phyloP scores from a whole-genome alignment of 2,329 filamentous ascomycete species.

The Tolypocladium album region DNA sequence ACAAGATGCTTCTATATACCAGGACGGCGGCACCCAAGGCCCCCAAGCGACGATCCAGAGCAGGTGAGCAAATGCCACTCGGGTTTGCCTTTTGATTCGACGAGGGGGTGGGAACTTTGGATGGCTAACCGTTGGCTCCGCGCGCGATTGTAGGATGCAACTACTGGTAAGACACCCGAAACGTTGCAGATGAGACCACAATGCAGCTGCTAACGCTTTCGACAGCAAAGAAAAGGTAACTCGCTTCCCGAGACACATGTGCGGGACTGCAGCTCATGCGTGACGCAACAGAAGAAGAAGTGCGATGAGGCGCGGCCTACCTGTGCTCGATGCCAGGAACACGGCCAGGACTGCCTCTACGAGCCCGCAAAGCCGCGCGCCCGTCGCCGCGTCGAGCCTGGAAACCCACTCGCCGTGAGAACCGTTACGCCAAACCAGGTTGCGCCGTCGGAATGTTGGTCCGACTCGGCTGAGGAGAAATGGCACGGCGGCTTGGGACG shows the following conservation, averaged over 20 bases:
- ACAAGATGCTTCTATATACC: constrained; percentile 46
- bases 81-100: background rate
- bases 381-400: constrained; percentile 21
- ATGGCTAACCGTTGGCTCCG: background rate
- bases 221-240: constrained; percentile 43
- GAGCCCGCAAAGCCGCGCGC: constrained; percentile 33
- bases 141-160: constrained; percentile 30
- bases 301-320: constrained; percentile 41
- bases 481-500: background rate
- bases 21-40: constrained; percentile 44
- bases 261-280: background rate
- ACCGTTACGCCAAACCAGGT: background rate
- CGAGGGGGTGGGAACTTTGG: background rate
- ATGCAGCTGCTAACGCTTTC: constrained; percentile 1
- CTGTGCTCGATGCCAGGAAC: constrained; percentile 40
- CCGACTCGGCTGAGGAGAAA: background rate
- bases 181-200: background rate
- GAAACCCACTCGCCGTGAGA: background rate
- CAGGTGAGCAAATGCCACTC: constrained; percentile 29
- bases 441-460: background rate
- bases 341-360: constrained; percentile 37
- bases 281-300: constrained; percentile 40
- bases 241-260: no score
- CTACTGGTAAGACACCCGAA: constrained; percentile 32
- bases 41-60: constrained; percentile 48